phyloP scores from a whole-genome alignment of 2,329 filamentous ascomycete genomes.

The Aspergillus pseudoterreus region DNA sequence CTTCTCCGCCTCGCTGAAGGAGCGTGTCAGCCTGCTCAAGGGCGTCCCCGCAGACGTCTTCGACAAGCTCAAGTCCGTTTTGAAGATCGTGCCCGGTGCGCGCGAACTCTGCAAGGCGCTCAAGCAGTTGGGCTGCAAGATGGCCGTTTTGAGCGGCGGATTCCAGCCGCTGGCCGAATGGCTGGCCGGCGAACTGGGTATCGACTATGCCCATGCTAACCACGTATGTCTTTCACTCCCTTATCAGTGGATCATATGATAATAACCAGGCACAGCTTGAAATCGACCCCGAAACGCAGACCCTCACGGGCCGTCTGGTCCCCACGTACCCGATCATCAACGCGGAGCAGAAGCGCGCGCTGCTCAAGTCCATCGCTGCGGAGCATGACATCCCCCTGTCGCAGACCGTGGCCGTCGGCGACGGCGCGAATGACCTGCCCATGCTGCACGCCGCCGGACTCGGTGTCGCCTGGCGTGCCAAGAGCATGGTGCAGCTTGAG shows the following conservation, averaged over 20 bases:
- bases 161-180: conserved; percentile 86
- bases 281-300: conserved; percentile 43
- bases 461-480: conserved; percentile 62
- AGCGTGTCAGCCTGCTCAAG: conserved; percentile 74
- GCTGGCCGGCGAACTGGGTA: conserved; percentile 74
- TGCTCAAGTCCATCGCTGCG: conserved; percentile 53
- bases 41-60: conserved; percentile 78
- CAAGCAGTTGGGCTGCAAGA: conserved; percentile 75
- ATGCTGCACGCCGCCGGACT: conserved; percentile 62
- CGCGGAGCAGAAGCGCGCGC: conserved; percentile 54
- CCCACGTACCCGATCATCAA: conserved; percentile 55
- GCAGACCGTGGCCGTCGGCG: conserved; percentile 58
- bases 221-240: conserved; percentile 50
- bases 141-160: conserved; percentile 86
- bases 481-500: conserved; percentile 60
- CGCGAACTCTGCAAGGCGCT: conserved; percentile 69
- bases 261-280: conserved; percentile 38
- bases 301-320: conserved; percentile 56
- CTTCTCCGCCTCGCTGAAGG: conserved; percentile 78
- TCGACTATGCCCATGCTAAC: conserved; percentile 88
- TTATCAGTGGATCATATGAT: background rate
- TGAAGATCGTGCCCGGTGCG: conserved; percentile 80
- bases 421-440: conserved; percentile 62
- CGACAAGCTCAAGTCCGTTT: conserved; percentile 66
- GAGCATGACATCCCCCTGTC: conserved; percentile 53